A percentile compares a stretch with the other conserved stretches of the same genome.
phyloP scores from a whole-genome alignment of 2,329 filamentous ascomycete genomes.

The Furcasterigmium sp. region DNA sequence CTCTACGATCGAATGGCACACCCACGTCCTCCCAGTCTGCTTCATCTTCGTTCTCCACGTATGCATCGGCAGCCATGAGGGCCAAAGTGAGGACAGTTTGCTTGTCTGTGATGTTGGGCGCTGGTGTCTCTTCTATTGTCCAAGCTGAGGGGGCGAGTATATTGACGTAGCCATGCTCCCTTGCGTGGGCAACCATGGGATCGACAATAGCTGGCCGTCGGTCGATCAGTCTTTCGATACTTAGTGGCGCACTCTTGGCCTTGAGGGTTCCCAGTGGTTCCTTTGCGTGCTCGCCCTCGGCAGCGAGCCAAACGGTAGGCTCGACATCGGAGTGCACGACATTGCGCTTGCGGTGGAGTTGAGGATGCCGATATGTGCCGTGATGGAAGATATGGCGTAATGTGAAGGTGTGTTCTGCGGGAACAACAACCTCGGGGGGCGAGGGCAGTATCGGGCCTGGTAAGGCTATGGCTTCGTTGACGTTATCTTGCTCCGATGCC shows the following conservation, averaged over 20 bases:
- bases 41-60: slow-evolving; percentile 66
- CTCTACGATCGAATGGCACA: slow-evolving; percentile 74
- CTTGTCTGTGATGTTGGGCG: slow-evolving; percentile 81
- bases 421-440: slow-evolving; percentile 29
- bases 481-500: slow-evolving; percentile 14
- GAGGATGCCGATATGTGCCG: slow-evolving; percentile 73
- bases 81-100: slow-evolving; percentile 79
- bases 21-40: slow-evolving; percentile 82
- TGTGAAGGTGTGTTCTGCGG: slow-evolving; percentile 55
- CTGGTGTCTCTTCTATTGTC: slow-evolving; percentile 72
- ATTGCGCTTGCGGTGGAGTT: slow-evolving; percentile 72
- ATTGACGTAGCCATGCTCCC: slow-evolving; percentile 61
- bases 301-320: slow-evolving; percentile 52
- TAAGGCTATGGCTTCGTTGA: slow-evolving; percentile 38
- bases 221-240: slow-evolving; percentile 78
- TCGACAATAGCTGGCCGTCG: slow-evolving; percentile 73
- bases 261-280: slow-evolving; percentile 47
- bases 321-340: slow-evolving; percentile 52
- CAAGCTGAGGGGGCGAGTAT: slow-evolving; percentile 70
- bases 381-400: slow-evolving; percentile 92
- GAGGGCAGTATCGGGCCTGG: slow-evolving; percentile 28
- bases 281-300: slow-evolving; percentile 51
- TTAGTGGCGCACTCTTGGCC: slow-evolving; percentile 58
- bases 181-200: slow-evolving; percentile 67
- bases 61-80: slow-evolving; percentile 84